phyloP scores from a whole-genome alignment of 805 yeast species.

The Cephaloascus albidus region DNA sequence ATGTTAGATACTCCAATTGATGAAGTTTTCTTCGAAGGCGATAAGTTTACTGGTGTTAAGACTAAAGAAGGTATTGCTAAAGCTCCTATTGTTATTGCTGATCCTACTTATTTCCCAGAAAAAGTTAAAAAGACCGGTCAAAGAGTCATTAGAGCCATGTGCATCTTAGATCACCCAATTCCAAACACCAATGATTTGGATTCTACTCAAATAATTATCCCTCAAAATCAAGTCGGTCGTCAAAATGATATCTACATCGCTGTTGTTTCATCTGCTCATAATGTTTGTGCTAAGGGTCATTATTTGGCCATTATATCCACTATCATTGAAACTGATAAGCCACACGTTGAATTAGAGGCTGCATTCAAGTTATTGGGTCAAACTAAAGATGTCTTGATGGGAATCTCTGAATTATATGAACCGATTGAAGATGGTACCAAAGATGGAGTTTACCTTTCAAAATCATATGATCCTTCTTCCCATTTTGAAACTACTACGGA shows the following conservation, averaged over 20 bases:
- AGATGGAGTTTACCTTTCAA: slow-evolving; percentile 75
- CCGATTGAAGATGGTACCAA: slow-evolving; percentile 77
- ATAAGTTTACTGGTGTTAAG: slow-evolving; percentile 75
- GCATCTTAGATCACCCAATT: slow-evolving; percentile 83
- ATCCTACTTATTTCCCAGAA: slow-evolving; percentile 94
- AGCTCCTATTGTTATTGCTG: slow-evolving; percentile 92
- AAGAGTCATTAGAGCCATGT: slow-evolving; percentile 75
- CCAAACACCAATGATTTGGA: slow-evolving; percentile 76
- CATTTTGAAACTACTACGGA: slow-evolving; percentile 96
- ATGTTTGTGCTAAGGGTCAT: slow-evolving; percentile 83
- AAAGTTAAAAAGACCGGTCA: slow-evolving; percentile 65
- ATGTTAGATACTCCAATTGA: slow-evolving; percentile 97
- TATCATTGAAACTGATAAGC: slow-evolving; percentile 84
- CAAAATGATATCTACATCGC: slow-evolving; percentile 94
- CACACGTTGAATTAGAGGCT: slow-evolving; percentile 86
- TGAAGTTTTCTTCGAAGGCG: slow-evolving; percentile 68
- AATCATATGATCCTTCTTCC: slow-evolving; percentile 87
- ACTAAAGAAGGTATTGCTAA: slow-evolving; percentile 88
- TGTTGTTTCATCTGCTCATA: slow-evolving; percentile 79
- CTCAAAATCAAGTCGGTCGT: slow-evolving; percentile 90
- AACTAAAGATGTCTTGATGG: slow-evolving; percentile 79
- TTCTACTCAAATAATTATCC: slow-evolving; percentile 89
- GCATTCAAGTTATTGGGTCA: slow-evolving; percentile 88
- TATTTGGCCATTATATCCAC: slow-evolving; percentile 92
- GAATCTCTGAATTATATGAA: slow-evolving; percentile 83